Base-by-base conservation (phyloP, 768 basidiomycete species). In the Mrakia blollopis region DNA sequence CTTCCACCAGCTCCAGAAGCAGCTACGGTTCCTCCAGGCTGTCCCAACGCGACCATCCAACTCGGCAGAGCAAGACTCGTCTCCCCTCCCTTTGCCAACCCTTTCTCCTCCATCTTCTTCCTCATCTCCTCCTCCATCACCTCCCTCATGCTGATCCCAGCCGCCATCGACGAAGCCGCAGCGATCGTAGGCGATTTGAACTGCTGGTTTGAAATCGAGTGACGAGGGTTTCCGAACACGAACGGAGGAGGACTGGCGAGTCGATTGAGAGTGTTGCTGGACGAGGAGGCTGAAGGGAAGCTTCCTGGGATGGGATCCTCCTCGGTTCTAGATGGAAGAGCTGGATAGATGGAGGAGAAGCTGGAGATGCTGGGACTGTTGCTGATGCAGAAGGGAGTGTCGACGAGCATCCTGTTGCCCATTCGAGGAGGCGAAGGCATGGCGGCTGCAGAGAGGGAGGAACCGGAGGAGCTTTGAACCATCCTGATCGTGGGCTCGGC, bases 401-500 rank as follows among this genome's bases (percentile, higher is more conserved):
- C 37, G 35, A 63, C 62, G 32, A 65, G 73, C 18, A n/a, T 41
- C 32, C 41, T 60, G 65, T 25, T 28, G 11, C 25, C 37, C 75
- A 70, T 70, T 14, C 28, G 30, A 37, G 75, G 75, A 25, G 68
- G 52, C 16, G 54, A 70, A 25, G 63, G 50, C 35, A 14, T 21
- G 21, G 65, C 65, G 1, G 25, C 13, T 3, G 65, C n/a, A 14
- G 52, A 13, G 74, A 35, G n/a, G 41, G 50, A 32, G 2, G 35
- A 54, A 2, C 35, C 35, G 25, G 73, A 74, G 1, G 74, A 75
- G 16, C 47, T 23, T 4, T 23, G 30, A 16, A 73, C 35, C 71
- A 72, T 54, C 23, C 76, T 72, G 44, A 73, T 73, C 11, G 76
- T 77, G 13, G 76, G 72, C 47, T 73, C 71, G 0, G 63, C 30